Evolutionary conservation across 2,329 filamentous ascomycete species (phyloP).

Genomic region (Trichophyton benhamiae): DNA sequence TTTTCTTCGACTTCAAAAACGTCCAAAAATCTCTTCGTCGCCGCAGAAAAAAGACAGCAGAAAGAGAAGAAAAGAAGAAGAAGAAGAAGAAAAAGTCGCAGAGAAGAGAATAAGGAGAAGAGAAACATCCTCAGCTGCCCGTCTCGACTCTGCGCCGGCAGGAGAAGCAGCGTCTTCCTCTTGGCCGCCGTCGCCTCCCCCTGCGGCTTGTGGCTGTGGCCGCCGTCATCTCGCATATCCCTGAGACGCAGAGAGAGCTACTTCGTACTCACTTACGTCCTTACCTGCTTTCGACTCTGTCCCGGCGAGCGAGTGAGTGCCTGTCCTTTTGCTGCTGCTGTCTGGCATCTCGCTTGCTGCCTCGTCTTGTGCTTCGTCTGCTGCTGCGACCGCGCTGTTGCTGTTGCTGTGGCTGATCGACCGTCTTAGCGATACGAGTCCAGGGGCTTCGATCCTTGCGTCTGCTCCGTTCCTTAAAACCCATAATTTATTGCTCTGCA

Average conservation of each 20-base stretch:
- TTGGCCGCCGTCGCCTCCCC: background rate
- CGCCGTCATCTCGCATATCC: conserved; percentile 1
- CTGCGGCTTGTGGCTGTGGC: background rate
- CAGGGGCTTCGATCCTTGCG: background rate
- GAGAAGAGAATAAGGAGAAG: too few species aligned
- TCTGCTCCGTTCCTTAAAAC: background rate
- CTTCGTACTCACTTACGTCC: too few species aligned
- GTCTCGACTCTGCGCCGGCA: too few species aligned
- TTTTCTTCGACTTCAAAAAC: too few species aligned
- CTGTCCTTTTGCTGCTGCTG: too few species aligned
- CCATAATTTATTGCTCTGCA: background rate
- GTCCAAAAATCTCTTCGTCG: background rate
- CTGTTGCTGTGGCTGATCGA: background rate
- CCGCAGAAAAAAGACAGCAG: background rate
- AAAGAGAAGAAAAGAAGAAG: background rate
- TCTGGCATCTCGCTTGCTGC: background rate
- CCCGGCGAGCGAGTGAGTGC: too few species aligned
- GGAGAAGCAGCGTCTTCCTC: background rate
- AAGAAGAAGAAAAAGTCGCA: background rate
- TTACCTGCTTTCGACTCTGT: too few species aligned
- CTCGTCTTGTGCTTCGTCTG: background rate
- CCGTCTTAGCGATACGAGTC: background rate
- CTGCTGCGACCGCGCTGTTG: background rate
- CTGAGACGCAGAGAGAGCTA: background rate
- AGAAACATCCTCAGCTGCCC: background rate